Base-by-base conservation (phyloP, 768 basidiomycete genomes). In the Atractiella rhizophila region DNA sequence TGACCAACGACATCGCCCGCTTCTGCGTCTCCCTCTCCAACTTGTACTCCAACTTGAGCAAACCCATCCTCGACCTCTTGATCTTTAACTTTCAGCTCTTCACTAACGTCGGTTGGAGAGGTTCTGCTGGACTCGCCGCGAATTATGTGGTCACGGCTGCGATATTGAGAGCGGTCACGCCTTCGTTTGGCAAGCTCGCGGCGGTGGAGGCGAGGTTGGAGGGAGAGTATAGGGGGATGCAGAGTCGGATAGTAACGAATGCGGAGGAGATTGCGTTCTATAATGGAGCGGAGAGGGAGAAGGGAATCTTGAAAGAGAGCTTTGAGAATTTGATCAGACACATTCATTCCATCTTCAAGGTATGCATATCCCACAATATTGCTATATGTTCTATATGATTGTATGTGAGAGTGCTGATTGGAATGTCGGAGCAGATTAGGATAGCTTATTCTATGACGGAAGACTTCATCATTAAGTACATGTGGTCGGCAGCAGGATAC, bases 211-310 rank as follows among this genome's bases (percentile, higher is more conserved):
- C 83, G 0, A 68, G 73, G 24, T 59, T 94, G 69, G 64, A 96
- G 52, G 88, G 88, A 11, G 88, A 91, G 51, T 94, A 86, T 53
- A 65, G 88, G 18, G 69, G 73, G 0, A 85, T 82, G 0, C 74
- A 94, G 52, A 73, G 75, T 0, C 60, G 88, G 24, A 69, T 94
- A 5, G 82, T 77, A 0, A 62, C 83, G 45, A 85, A 94, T 51
- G 71, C 74, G 18, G 88, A 96, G 55, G 86, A 96, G 56, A 67
- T 96, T 27, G 88, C 88, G 71, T 96, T 96, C 56, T 96, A 96
- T 58, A 73, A 83, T 48, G 88, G 88, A 0, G 83, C 82, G 0
- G 56, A 63, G 2, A 64, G 77, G 28, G 88, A 96, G 58, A 71
- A 70, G 48, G 72, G 74, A 45, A 85, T 94, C 35, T 60, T 96